Percentiles rank a stretch among this genome's conserved stretches.
Evolutionary conservation across 2,329 filamentous ascomycete genomes (phyloP).

Genomic region (Aspergillus sp.): DNA sequence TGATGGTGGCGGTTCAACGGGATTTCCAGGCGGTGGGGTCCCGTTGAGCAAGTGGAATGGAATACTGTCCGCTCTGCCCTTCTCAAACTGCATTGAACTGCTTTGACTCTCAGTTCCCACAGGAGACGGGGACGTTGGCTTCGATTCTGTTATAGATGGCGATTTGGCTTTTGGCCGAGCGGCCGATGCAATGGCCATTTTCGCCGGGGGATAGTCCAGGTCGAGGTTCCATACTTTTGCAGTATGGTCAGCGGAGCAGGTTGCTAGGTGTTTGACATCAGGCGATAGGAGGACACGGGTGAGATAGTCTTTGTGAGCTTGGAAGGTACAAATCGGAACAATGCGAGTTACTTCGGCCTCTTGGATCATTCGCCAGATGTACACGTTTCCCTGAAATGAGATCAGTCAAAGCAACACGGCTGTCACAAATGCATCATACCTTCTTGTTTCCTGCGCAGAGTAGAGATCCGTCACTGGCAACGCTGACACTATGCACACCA

Average conservation of each 20-base stretch:
- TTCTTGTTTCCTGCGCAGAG: constrained; percentile 91
- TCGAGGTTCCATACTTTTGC: constrained; percentile 97
- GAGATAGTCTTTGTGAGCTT: constrained; percentile 88
- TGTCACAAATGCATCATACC: constrained; percentile 48
- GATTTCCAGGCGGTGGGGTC: constrained; percentile 24
- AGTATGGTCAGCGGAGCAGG: constrained; percentile 89
- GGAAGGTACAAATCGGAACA: constrained; percentile 83
- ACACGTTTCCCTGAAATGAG: constrained; percentile 78
- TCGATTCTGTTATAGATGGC: constrained; percentile 11
- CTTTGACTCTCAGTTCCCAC: constrained; percentile 20
- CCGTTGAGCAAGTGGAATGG: constrained; percentile 29
- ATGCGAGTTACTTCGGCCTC: constrained; percentile 78
- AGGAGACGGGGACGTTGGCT: constrained; percentile 18
- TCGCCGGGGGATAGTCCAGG: constrained; percentile 52
- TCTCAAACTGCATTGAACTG: constrained; percentile 21
- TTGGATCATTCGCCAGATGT: constrained; percentile 92
- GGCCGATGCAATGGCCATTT: constrained; percentile 30
- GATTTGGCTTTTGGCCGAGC: constrained; percentile 21
- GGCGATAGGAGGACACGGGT: constrained; percentile 88
- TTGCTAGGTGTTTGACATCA: constrained; percentile 90
- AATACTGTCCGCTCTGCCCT: constrained; percentile 22
- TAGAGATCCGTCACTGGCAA: constrained; percentile 89
- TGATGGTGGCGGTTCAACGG: constrained; percentile 29
- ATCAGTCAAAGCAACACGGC: not conserved
- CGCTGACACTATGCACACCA: constrained; percentile 88